Evolutionary conservation across 371 early-diverging fungal species (phyloP), one percentile per base, ranked within the genome.

Genomic region (Mucor circinelloides): DNA sequence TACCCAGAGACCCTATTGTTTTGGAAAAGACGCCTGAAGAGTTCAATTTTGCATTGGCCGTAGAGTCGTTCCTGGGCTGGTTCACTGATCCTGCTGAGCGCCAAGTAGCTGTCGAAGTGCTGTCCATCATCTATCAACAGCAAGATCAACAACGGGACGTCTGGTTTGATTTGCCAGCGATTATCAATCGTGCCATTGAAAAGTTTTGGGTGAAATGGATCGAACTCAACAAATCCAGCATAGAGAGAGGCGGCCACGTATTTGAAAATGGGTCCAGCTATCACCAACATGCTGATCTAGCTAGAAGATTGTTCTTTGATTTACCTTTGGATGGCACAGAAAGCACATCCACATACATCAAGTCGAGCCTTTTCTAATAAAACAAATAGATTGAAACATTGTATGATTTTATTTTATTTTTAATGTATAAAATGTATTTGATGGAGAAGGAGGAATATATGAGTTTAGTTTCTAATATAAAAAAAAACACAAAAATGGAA

Each of bases 11-110:
- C 65, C 95, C 95, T 13, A 92, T 91, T 7, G 88, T 94, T 10
- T 87, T 89, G 12, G 94, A 94, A 65, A 91, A 89, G 78, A 94
- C 95, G 1, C 87, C 94, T 0, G 94, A 94, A 52, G 94, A 94
- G 58, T 87, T 87, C 75, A 90, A 86, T 76, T 87, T 88, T 81
- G 94, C 92, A 0, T 70, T 93, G 36, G 89, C 88, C 48, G 90
- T 94, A 2, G 94, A 94, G 68, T 75, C 80, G 55, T 88, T 91
- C 60, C 76, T 94, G 70, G 88, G 84, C 3, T 76, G 77, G 66
- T 87, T 91, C 56, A 65, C 78, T 6, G 93, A 95, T 64, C 93
- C 95, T 5, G 94, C 94, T 10, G 94, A 94, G 73, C 90, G 93
- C 23, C 93, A 93, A 74, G 81, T 93, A 36, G 90, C 91, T 0